Base-by-base conservation (phyloP, 768 basidiomycete species). In the Mycena indigotica region DNA sequence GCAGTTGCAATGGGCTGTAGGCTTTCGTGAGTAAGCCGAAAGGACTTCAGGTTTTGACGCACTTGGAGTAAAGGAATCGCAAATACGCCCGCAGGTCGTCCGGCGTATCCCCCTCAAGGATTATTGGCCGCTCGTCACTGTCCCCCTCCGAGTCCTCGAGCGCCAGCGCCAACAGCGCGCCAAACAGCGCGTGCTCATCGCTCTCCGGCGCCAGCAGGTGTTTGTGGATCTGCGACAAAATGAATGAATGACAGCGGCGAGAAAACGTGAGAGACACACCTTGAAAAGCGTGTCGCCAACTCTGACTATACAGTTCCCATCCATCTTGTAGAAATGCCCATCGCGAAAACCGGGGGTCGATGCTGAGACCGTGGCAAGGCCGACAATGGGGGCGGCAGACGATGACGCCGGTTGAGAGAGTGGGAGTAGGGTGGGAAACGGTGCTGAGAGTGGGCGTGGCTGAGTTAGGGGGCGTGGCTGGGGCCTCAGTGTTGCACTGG, bases 201-300 rank as follows among this genome's bases (percentile, higher is more conserved):
- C 15, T 23, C 8, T 44, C 41, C n/a, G 41, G 21, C n/a, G 17
- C 29, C 5, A 58, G 52, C 15, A 29, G 41, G 35, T 58, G 46
- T 10, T 52, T 50, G 19, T 58, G 57, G 0, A 58, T 24, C 57
- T 58, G 32, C 23, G 13, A 17, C 2, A 3, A 17, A 0, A 16
- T 44, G 41, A 44, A 21, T 8, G n/a, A n/a, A n/a, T 15, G 41
- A 44, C 15, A 21, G 5, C 8, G 15, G 8, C 8, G 6, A 15
- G 15, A 8, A 8, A 19, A 21, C 41, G 8, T 8, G n/a, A 39
- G n/a, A 16, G 16, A 24, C 45, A 6, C 32, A 53, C 52, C 45
- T 50, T 58, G 32, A 58, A 58, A 10, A 58, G 51, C 6, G 52
- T 58, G 21, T 58, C 25, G 13, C 53, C 45, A 0, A 58, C 45